Evolutionary conservation across 129 eudicot species (phyloP), one percentile per base, ranked within the genome.

Genomic region (Flaveria linearis): DNA sequence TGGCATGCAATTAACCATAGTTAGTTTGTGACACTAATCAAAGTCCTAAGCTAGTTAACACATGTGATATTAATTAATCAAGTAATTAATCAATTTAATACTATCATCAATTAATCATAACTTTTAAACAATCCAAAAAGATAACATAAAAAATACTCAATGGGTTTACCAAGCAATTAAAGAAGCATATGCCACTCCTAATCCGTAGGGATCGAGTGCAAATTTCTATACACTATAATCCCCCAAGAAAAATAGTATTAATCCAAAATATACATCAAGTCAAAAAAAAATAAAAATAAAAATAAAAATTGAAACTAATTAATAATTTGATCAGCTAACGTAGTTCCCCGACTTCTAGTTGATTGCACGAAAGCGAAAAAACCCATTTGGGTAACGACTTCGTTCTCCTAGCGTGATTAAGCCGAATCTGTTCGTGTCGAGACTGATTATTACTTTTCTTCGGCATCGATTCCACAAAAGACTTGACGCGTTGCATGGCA

Each of bases 341-440:
- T 57, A 56, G 49, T 67, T 86, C 97, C 47, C 81, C 86, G 14
- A 80, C 84, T 80, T 86, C 90, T 9, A 83, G 87, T 17, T 82
- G 90, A 39, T 81, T 53, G 51, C 84, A 56, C 73, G 96, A 88
- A 77, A 93, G 87, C 23, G 91, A 87, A 85, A 93, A 90, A 93
- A 93, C 96, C 98, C 98, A 93, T 80, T 88, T 93, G 72, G 89
- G 81, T 80, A 93, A 67, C 36, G 87, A 79, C 86, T 86, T 90
- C 16, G 85, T 76, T 83, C 90, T 80, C 52, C 86, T 85, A 14
- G 96, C 87, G 17, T 66, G 82, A 73, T 50, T 82, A 67, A 51
- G 80, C 2, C 78, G 52, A 13, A 75, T 51, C 5, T 43, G 80
- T 5, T 76, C 74, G n/a, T 78, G 87, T 33, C 64, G 78, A 60